phyloP scores from a whole-genome alignment of 306 rosid genomes.

The Pterocarpus santalinus region DNA sequence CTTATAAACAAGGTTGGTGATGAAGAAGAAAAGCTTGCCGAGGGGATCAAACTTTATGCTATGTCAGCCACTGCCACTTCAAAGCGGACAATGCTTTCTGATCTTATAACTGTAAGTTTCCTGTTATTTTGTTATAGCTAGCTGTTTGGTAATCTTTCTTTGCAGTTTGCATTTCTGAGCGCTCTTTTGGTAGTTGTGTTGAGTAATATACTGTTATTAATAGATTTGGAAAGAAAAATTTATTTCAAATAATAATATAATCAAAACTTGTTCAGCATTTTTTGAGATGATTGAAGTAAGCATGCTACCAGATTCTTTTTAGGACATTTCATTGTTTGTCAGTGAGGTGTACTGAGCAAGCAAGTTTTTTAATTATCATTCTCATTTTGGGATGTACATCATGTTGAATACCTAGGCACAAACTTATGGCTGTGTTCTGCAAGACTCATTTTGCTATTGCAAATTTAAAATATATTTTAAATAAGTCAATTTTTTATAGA shows the following conservation, averaged over 20 bases:
- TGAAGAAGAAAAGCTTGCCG: conserved; percentile 93
- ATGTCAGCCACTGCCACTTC: conserved; percentile 78
- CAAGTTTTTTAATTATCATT: conserved; percentile 3
- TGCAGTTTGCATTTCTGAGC: conserved; percentile 30
- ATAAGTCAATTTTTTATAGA: conserved; percentile 10
- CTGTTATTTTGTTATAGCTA: conserved; percentile 19
- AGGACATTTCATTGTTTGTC: conserved; percentile 1
- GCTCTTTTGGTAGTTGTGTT: neutral
- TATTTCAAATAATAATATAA: conserved; percentile 26
- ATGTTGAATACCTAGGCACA: conserved; percentile 17
- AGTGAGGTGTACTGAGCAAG: neutral
- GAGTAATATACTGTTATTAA: neutral
- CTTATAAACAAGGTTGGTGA: conserved; percentile 77
- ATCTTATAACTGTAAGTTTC: conserved; percentile 79
- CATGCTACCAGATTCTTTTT: neutral
- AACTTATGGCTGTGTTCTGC: conserved; percentile 25
- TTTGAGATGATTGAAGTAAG: conserved; percentile 7
- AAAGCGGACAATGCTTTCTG: conserved; percentile 86
- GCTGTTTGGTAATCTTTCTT: conserved; percentile 16
- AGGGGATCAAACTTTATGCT: conserved; percentile 90
- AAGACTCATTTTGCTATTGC: conserved; percentile 39
- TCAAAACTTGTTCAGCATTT: neutral
- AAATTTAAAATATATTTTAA: conserved; percentile 7
- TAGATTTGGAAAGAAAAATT: neutral
- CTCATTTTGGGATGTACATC: conserved; percentile 28